Conservation (phyloP, 169 alveolate species). For the Eimeria praecox region DNA sequence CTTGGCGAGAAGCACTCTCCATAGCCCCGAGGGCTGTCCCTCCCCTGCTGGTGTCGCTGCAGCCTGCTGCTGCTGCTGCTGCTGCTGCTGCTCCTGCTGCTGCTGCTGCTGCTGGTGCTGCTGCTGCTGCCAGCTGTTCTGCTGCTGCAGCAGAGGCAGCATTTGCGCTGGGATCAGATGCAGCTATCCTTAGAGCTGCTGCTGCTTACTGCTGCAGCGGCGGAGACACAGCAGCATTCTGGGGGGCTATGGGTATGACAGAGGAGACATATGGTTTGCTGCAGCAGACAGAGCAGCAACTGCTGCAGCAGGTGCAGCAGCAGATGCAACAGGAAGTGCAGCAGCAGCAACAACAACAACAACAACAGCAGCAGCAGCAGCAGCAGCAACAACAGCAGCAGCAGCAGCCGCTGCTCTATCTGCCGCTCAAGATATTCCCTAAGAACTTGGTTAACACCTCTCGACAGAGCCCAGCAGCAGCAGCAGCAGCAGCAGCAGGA, state of each 20-base stretch:
- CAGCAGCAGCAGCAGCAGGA: neutral
- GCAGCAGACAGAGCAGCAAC: constrained; percentile 45
- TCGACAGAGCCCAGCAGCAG: neutral
- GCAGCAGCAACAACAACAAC: constrained; percentile 5
- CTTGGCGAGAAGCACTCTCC: neutral
- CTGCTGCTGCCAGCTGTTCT: constrained; percentile 40
- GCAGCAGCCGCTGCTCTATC: constrained; percentile 21
- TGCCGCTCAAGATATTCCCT: constrained; percentile 45
- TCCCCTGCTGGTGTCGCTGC: constrained; percentile 47
- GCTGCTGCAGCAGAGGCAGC: constrained; percentile 69
- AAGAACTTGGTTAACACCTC: neutral
- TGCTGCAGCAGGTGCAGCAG: constrained; percentile 61
- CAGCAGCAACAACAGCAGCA: neutral
- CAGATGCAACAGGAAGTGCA: constrained; percentile 22
- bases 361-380: neutral
- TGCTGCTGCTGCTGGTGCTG: neutral
- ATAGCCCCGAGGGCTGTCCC: constrained; percentile 8
- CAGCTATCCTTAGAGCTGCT: constrained; percentile 19
- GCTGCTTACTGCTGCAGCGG: constrained; percentile 52
- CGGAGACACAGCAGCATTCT: constrained; percentile 38
- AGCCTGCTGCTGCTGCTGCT: neutral
- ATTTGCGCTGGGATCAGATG: constrained; percentile 15
- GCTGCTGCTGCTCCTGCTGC: neutral
- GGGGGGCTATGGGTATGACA: constrained; percentile 15
- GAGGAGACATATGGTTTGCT: neutral